Evolutionary conservation across 768 basidiomycete genomes (phyloP).

Genomic region (Grammothele lineata): DNA sequence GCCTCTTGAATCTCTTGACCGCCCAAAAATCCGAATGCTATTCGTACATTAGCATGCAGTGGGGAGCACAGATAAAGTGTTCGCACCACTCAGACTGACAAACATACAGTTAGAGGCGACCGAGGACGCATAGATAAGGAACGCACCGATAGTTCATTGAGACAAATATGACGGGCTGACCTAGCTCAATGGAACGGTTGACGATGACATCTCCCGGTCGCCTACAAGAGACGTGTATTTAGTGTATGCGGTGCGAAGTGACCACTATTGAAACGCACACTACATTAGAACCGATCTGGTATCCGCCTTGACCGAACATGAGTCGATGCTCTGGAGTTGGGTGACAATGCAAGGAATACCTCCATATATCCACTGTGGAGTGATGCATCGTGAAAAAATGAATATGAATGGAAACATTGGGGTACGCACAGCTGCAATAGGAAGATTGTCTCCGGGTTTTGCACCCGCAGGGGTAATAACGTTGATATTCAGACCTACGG

Average conservation of each 20-base stretch:
- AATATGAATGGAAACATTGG: slow-evolving; percentile 46
- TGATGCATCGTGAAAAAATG: not conserved
- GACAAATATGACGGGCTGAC: slow-evolving; percentile 46
- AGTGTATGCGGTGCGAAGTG: too few species aligned
- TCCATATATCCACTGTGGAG: slow-evolving; percentile 3
- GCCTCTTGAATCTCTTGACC: slow-evolving; percentile 37
- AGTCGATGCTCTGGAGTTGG: not conserved
- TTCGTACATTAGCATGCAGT: not conserved
- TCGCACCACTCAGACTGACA: slow-evolving; percentile 4
- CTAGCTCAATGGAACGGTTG: slow-evolving; percentile 37
- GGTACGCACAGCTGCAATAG: slow-evolving; percentile 47
- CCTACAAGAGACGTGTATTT: slow-evolving; percentile 18
- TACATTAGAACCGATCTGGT: not conserved
- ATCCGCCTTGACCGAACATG: not conserved
- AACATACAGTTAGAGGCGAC: not conserved
- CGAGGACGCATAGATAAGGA: too few species aligned
- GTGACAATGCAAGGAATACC: too few species aligned
- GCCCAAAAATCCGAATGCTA: slow-evolving; percentile 39
- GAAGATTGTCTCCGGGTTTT: slow-evolving; percentile 39
- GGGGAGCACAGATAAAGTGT: not conserved
- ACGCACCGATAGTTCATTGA: slow-evolving; percentile 47
- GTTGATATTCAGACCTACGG: slow-evolving; percentile 49
- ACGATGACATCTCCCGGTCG: slow-evolving; percentile 39
- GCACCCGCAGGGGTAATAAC: slow-evolving; percentile 42
- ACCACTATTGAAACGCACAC: not conserved